Evolutionary conservation across 2,329 filamentous ascomycete species (phyloP).

Genomic region (Mycosphaerelloides madeirae): DNA sequence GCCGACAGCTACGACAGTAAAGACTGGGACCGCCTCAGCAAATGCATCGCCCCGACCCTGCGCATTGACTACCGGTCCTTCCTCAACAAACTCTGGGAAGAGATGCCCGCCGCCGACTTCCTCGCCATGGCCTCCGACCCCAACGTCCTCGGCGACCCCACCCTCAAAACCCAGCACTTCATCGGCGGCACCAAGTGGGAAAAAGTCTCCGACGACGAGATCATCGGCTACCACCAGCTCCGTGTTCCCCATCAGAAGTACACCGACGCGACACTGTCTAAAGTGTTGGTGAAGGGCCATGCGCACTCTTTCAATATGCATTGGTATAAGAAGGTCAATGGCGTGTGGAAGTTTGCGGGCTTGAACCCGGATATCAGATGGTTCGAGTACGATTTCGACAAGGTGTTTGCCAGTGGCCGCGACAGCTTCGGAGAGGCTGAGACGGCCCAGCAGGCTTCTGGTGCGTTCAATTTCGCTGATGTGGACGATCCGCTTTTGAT

Average conservation of each 20-base stretch:
- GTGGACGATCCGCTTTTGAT: constrained; percentile 16
- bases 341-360: constrained; percentile 56
- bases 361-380: constrained; percentile 51
- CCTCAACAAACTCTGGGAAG: constrained; percentile 52
- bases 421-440: constrained; percentile 36
- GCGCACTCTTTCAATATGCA: constrained; percentile 52
- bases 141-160: constrained; percentile 50
- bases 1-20: constrained; percentile 63
- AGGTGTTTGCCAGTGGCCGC: constrained; percentile 48
- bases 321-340: constrained; percentile 55
- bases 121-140: constrained; percentile 49
- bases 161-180: constrained; percentile 55
- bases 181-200: constrained; percentile 52
- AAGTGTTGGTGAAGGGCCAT: constrained; percentile 52
- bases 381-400: constrained; percentile 54
- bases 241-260: constrained; percentile 56
- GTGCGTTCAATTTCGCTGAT: constrained; percentile 12
- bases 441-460: constrained; percentile 34
- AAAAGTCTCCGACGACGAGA: constrained; percentile 45
- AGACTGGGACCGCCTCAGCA: constrained; percentile 57
- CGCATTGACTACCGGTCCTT: constrained; percentile 65
- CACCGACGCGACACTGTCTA: constrained; percentile 43
- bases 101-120: constrained; percentile 53
- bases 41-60: constrained; percentile 58
- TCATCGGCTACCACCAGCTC: constrained; percentile 52